Evolutionary conservation across 1,284 basidiomycete species (phyloP).

Genomic region (Schizopora paradoxa): DNA sequence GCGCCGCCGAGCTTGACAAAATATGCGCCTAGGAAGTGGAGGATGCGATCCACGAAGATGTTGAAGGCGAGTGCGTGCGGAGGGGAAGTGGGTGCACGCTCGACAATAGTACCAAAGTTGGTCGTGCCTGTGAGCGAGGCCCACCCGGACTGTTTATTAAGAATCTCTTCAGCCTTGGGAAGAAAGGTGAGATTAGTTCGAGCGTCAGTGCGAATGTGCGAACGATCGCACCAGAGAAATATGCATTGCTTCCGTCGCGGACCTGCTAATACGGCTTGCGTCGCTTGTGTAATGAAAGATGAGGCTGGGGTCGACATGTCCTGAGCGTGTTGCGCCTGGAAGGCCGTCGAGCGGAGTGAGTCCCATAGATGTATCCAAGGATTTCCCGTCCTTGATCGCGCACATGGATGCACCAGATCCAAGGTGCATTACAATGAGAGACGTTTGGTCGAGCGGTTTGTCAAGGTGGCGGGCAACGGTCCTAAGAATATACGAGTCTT

Average conservation of each 20-base stretch:
- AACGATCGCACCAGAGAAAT: conserved; percentile 47
- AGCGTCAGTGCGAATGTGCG: not conserved
- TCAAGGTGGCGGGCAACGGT: conserved; percentile 52
- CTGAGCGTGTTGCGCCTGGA: conserved; percentile 82
- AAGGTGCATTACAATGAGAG: conserved; percentile 77
- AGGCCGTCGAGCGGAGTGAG: conserved; percentile 74
- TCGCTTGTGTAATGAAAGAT: conserved; percentile 82
- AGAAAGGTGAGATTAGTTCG: conserved; percentile 6
- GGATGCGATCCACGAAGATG: conserved; percentile 69
- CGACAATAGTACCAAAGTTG: conserved; percentile 64
- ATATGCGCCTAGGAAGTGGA: conserved; percentile 70
- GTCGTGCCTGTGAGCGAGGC: conserved; percentile 73
- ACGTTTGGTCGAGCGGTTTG: conserved; percentile 44
- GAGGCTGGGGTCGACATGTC: conserved; percentile 76
- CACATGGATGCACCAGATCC: conserved; percentile 83
- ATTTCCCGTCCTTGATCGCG: conserved; percentile 64
- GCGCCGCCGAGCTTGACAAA: conserved; percentile 60
- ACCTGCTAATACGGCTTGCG: conserved; percentile 50
- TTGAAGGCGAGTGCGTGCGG: conserved; percentile 58
- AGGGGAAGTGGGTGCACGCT: conserved; percentile 25
- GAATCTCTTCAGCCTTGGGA: conserved; percentile 62
- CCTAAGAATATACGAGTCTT: conserved; percentile 61
- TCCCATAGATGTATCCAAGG: conserved; percentile 80
- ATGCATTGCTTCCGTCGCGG: conserved; percentile 49
- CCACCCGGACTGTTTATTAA: conserved; percentile 75